A percentile compares a stretch with the other conserved stretches of the same genome.
These are phyloP conservation scores for Berberis thunbergii DNA, from an alignment of 164 flowering plant species.

Conservation along the genomic window DNA sequence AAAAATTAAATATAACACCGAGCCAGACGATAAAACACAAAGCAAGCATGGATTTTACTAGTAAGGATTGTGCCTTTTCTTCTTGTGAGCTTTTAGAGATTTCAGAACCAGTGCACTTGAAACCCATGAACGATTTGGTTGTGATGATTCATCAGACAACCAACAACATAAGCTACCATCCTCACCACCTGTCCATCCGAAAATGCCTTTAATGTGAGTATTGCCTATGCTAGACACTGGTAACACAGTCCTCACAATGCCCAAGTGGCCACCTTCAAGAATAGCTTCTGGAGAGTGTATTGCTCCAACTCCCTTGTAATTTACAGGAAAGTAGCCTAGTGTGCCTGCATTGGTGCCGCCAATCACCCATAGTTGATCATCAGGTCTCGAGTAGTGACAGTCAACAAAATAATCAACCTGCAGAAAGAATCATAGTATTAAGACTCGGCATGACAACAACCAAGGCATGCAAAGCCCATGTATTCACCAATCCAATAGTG, in stretches of 20 bases:
- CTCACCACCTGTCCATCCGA: slow-evolving; percentile 98
- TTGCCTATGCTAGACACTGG: slow-evolving; percentile 32
- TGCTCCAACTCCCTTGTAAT: slow-evolving; percentile 25
- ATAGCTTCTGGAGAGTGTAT: slow-evolving; percentile 10
- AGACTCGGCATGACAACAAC: neutral
- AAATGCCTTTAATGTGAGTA: slow-evolving; percentile 32
- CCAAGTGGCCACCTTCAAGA: too few relatives aligned
- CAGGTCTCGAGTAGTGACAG: slow-evolving; percentile 58
- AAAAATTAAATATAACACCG: too few relatives aligned
- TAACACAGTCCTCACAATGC: slow-evolving; percentile 50
- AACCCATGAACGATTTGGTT: slow-evolving; percentile 56
- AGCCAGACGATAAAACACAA: neutral
- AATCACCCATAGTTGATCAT: slow-evolving; percentile 61
- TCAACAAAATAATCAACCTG: slow-evolving; percentile 97
- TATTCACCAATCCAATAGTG: too few relatives aligned
- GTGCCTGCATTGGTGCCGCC: slow-evolving; percentile 83
- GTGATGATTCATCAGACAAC: slow-evolving; percentile 54
- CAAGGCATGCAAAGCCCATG: neutral
- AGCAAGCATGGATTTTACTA: neutral
- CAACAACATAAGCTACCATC: slow-evolving; percentile 98
- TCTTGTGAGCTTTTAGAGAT: slow-evolving; percentile 29
- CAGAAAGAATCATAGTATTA: slow-evolving; percentile 3
- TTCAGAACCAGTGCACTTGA: slow-evolving; percentile 55
- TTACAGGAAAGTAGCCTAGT: slow-evolving; percentile 83
- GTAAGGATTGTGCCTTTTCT: slow-evolving; percentile 63